Evolutionary conservation across 768 basidiomycete species (phyloP), one percentile per base, ranked within the genome.

Genomic region (Coprinellus micaceus): DNA sequence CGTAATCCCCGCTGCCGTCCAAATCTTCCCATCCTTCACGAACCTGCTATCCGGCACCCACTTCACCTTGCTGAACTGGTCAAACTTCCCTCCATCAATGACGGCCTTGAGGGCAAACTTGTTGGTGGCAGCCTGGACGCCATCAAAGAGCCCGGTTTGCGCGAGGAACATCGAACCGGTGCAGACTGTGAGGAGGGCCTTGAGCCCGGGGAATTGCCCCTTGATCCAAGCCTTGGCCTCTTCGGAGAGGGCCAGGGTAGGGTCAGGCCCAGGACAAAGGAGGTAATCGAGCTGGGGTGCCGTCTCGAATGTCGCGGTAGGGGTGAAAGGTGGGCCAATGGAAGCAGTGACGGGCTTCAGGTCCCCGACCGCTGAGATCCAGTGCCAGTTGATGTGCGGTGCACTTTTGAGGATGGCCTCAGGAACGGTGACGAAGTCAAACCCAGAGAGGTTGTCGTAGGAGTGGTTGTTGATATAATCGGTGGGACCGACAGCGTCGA

Each of bases 1-100:
- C 40, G 67, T 68, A 12, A 67, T 29, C 3, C 65, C 68, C 3
- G 63, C 66, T 1, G 63, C 59, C 26, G 66, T 69, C 68, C 68
- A 69, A 1, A 69, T 43, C 59, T 66, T 67, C 28, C 68, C 63
- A 47, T 69, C 68, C 11, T 60, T 49, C 4, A 61, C 46, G 62
- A 65, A 69, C 11, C 68, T 54, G 53, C 52, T 58, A 37, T 69
- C 65, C 1, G 62, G 63, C 0, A 69, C 54, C 67, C 67, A 69
- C 19, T 64, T 61, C 26, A 69, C 66, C 3, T 64, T 65, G 19
- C 19, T 43, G 40, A 43, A 43, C 49, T 58, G 61, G 45, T 63
- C 37, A 39, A 66, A 41, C 21, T 22, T 19, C 33, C 43, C 43
- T 2, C 3, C 17, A 30, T 54, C 36, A 7, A 25, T 25, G 12